A percentile compares a stretch with the other conserved stretches of the same genome.
Evolutionary conservation across 768 basidiomycete species (phyloP).

Genomic region (Trametes cingulata): DNA sequence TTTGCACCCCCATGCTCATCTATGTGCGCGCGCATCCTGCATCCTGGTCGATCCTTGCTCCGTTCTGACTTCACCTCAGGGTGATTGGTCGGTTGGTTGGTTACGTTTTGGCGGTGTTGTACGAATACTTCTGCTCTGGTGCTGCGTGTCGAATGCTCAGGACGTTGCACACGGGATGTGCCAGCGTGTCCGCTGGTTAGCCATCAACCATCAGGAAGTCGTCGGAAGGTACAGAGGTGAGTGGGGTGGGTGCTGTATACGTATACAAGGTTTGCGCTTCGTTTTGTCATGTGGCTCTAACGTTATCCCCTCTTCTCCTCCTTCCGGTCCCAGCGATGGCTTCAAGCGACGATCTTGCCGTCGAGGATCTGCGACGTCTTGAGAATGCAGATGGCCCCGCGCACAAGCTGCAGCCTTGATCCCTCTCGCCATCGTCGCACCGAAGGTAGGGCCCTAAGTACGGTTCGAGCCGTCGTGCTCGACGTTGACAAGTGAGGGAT

Average conservation of each 20-base stretch:
- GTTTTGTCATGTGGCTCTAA: not conserved
- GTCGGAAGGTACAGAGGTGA: not conserved
- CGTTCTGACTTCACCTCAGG: not conserved
- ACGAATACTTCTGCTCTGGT: constrained; percentile 9
- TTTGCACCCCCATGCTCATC: too few relatives aligned
- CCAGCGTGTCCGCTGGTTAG: not conserved
- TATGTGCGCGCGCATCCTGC: too few relatives aligned
- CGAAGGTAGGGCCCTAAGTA: constrained; percentile 70
- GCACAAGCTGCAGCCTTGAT: constrained; percentile 49
- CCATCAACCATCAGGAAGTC: too few relatives aligned
- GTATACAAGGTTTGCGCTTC: not conserved
- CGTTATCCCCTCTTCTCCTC: not conserved
- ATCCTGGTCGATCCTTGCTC: constrained; percentile 1
- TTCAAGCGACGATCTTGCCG: constrained; percentile 37
- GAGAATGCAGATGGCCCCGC: constrained; percentile 38
- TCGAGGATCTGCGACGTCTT: constrained; percentile 37
- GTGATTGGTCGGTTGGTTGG: too few relatives aligned
- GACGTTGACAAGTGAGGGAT: too few relatives aligned
- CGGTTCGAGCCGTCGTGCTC: constrained; percentile 80
- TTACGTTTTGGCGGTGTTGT: too few relatives aligned
- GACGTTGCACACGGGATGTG: not conserved
- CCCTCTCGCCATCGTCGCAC: constrained; percentile 78
- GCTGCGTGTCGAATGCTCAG: too few relatives aligned
- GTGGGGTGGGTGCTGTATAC: constrained; percentile 2
- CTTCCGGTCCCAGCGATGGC: not conserved